Evolutionary conservation across 495 filamentous ascomycete genomes (phyloP).

Genomic region (Penicillium lividum): DNA sequence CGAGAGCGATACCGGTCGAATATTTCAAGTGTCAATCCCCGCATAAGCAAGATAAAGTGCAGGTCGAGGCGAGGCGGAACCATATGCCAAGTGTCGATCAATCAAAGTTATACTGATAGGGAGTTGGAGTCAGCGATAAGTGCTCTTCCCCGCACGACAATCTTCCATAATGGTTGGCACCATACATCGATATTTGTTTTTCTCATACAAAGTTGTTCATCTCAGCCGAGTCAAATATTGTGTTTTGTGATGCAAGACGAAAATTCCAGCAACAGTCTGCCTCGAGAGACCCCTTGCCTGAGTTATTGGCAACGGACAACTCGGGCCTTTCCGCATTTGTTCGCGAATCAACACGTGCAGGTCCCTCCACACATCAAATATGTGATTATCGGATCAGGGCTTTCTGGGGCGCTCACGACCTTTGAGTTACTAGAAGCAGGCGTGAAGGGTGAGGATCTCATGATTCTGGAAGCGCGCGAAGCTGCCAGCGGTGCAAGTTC

Average conservation of each 20-base stretch:
- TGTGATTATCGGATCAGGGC: conserved; percentile 33
- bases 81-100: not conserved
- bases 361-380: conserved; percentile 23
- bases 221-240: not conserved
- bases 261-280: conserved; percentile 26
- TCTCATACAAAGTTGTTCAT: not conserved
- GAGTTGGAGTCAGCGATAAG: not conserved
- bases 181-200: not conserved
- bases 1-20: not conserved
- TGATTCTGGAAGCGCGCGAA: conserved; percentile 37
- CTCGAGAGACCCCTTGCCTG: conserved; percentile 25
- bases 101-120: not conserved
- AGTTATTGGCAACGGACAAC: conserved; percentile 40
- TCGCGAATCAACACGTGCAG: conserved; percentile 15
- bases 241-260: not conserved
- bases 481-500: conserved; percentile 34
- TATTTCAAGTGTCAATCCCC: not conserved
- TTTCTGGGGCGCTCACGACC: conserved; percentile 29
- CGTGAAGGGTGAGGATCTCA: conserved; percentile 23
- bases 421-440: conserved; percentile 30
- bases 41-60: conserved; percentile 2
- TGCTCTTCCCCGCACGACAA: conserved; percentile 4
- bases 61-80: conserved; percentile 16
- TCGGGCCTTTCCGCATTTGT: conserved; percentile 27
- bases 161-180: not conserved